A percentile compares a stretch with the other conserved stretches of the same genome.
These are phyloP conservation scores for Teratosphaeria gauchensis DNA, from an alignment of 2,329 filamentous ascomycete genomes.

Conservation along the genomic window DNA sequence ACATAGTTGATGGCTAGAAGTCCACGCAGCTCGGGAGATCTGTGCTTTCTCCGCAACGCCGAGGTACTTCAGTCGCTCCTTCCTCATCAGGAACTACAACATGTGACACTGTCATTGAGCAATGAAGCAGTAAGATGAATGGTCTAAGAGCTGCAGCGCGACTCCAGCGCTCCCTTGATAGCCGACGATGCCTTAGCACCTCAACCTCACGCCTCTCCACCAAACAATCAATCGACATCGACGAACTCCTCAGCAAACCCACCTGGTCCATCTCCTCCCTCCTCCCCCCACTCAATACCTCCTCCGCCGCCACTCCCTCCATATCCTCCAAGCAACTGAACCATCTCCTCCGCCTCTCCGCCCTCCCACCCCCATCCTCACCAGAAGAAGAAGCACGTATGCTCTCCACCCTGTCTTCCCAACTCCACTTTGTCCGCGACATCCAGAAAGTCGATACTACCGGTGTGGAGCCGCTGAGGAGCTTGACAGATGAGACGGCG, in stretches of 20 bases:
- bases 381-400: slow-evolving; percentile 57
- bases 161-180: background rate
- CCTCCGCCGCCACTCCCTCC: slow-evolving; percentile 22
- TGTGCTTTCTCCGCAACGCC: background rate
- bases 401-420: slow-evolving; percentile 64
- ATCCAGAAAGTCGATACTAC: slow-evolving; percentile 71
- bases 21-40: background rate
- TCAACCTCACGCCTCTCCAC: background rate
- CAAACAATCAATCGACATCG: slow-evolving; percentile 18
- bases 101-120: background rate
- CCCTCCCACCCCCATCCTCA: slow-evolving; percentile 62
- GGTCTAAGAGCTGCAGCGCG: background rate
- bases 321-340: slow-evolving; percentile 61
- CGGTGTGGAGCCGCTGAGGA: slow-evolving; percentile 61
- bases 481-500: slow-evolving; percentile 70
- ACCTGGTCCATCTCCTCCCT: slow-evolving; percentile 78
- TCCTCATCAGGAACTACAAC: background rate
- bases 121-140: background rate
- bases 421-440: slow-evolving; percentile 83
- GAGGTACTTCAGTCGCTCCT: background rate
- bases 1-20: background rate
- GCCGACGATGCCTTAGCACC: background rate
- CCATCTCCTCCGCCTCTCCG: slow-evolving; percentile 81
- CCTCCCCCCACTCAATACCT: slow-evolving; percentile 39
- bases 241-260: slow-evolving; percentile 51